phyloP scores from a whole-genome alignment of 129 eudicot genomes.

The Centella asiatica region DNA sequence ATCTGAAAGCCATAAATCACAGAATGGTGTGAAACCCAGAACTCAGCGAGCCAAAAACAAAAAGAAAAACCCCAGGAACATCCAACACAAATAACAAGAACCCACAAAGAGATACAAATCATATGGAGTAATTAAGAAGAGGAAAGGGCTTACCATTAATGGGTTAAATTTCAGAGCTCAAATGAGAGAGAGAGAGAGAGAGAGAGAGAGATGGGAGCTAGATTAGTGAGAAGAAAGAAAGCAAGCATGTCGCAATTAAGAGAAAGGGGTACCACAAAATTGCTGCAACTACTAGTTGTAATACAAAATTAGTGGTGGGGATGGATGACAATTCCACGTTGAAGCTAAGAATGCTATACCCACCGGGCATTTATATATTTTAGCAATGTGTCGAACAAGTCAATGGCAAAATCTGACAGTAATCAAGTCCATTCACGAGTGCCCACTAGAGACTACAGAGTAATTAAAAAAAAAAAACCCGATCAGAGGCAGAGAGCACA shows the following conservation, averaged over 20 bases:
- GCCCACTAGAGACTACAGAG: too few species aligned
- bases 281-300: background rate
- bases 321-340: too few species aligned
- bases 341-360: background rate
- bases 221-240: too few species aligned
- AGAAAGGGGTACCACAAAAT: background rate
- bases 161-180: background rate
- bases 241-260: background rate
- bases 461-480: too few species aligned
- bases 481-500: background rate
- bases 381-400: background rate
- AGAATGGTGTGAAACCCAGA: background rate
- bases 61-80: background rate
- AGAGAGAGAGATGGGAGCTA: too few species aligned
- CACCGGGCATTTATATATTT: slow-evolving; percentile 1
- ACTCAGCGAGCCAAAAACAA: too few species aligned
- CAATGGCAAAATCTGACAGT: background rate
- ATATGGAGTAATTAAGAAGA: background rate
- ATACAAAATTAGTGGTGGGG: background rate
- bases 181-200: background rate
- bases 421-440: background rate
- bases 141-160: slow-evolving; percentile 1
- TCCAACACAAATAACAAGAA: background rate
- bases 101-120: background rate
- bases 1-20: background rate